A percentile compares a stretch with the other conserved stretches of the same genome.
These are phyloP conservation scores for Aspergillus affinis DNA, from an alignment of 495 filamentous ascomycete species.

Conservation along the genomic window DNA sequence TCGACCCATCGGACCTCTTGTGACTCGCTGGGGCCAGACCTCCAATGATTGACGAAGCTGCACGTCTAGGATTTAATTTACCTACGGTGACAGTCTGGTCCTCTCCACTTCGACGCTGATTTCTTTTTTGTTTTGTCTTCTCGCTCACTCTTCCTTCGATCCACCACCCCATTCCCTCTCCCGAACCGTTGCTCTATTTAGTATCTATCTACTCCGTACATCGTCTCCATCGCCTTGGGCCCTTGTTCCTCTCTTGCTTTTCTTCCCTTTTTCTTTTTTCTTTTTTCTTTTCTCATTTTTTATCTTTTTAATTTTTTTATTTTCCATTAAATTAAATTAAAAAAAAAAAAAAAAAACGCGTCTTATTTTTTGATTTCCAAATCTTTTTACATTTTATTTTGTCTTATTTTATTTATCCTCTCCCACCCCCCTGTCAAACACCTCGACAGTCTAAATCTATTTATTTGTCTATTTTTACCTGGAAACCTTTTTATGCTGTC, in stretches of 20 bases:
- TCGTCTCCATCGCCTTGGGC: constrained; percentile 1
- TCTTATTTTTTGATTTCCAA: background rate
- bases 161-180: constrained; percentile 10
- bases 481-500: background rate
- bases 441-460: background rate
- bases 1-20: constrained; percentile 23
- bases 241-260: constrained; percentile 6
- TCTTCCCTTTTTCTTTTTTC: background rate
- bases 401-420: constrained; percentile 1
- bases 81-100: constrained; percentile 18
- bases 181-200: constrained; percentile 6
- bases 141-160: constrained; percentile 3
- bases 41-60: constrained; percentile 17
- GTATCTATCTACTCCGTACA: constrained; percentile 8
- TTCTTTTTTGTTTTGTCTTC: constrained; percentile 7
- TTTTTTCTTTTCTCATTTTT: background rate
- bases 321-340: too few relatives aligned
- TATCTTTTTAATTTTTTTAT: background rate
- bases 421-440: background rate
- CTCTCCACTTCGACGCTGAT: constrained; percentile 13
- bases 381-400: background rate
- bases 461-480: background rate
- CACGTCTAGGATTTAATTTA: constrained; percentile 23
- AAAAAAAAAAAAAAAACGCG: background rate
- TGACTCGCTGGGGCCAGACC: constrained; percentile 15